These are phyloP conservation scores for Tetrahymena elliotti DNA, from an alignment of 73 alveolate genomes.

Conservation along the genomic window DNA sequence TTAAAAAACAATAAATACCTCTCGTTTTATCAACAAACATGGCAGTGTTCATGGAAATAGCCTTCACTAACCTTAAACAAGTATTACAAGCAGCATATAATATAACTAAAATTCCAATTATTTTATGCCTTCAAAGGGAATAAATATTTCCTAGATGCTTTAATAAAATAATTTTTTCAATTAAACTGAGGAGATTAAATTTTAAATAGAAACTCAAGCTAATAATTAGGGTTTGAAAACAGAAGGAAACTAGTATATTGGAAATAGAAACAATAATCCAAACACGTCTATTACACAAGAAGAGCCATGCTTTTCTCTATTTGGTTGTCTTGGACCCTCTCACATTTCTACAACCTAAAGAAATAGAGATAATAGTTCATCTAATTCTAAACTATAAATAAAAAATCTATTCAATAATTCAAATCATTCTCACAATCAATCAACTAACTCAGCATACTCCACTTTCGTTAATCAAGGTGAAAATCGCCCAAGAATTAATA, in stretches of 20 bases:
- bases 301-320: neutral
- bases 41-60: neutral
- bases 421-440: neutral
- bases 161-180: neutral
- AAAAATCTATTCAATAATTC: neutral
- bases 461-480: neutral
- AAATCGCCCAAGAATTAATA: neutral
- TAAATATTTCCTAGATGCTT: neutral
- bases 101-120: neutral
- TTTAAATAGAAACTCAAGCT: neutral
- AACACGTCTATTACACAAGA: neutral
- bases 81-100: neutral
- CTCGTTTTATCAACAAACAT: neutral
- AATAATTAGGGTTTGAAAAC: neutral
- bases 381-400: neutral
- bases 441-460: neutral
- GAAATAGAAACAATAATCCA: neutral
- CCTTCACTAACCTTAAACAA: neutral
- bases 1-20: neutral
- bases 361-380: neutral
- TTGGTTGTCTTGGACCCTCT: neutral
- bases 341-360: neutral
- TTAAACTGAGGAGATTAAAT: neutral
- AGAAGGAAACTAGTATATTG: neutral
- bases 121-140: neutral